Evolutionary conservation across 2,329 filamentous ascomycete genomes (phyloP), one percentile per base, ranked within the genome.

Genomic region (Paecilomyces variotii): DNA sequence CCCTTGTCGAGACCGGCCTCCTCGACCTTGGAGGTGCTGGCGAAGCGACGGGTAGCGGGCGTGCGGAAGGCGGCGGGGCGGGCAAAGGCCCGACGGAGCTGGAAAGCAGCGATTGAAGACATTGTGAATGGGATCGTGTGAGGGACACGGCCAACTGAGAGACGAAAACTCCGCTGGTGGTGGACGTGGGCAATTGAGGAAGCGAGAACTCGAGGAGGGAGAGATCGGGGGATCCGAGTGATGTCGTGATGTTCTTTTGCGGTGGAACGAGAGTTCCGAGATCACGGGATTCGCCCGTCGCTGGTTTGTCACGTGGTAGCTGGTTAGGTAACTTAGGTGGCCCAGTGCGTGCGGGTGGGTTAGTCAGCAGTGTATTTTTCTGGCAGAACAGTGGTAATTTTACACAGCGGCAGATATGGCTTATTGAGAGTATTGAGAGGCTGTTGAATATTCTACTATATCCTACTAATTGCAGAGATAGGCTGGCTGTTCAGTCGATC

Each of bases 1-100:
- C 82, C 87, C 72, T 84, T 80, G 71, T 84, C 81, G 70, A 89
- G 76, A 65, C 74, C 65, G 60, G 77, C 73, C 65, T 81, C 77
- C 63, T 80, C 78, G 54, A 77, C 72, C 68, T 76, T 77, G 62
- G 72, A 74, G 62, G 73, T 68, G 59, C 68, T 66, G 66, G 67
- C 67, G 62, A 72, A 67, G 66, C 71, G 72, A 68, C 74, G 71
- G 64, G 72, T 56, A 61, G 71, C 69, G 63, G 71, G 68, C 60
- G 68, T 73, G 70, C 79, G 72, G 74, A 75, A 62, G 59, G 71
- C 54, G 58, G 74, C 65, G 62, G 74, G 74, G 64, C 75, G 72
- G 65, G 71, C 65, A 63, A 75, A 67, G 64, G 72, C 74, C 69
- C 73, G 74, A 62, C 75, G 74, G 62, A 72, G 67, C 65, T 73